Percentiles rank a stretch among this genome's conserved stretches.
Conservation (phyloP, 306 rosid genomes). For the Cicer chorassanicum region DNA sequence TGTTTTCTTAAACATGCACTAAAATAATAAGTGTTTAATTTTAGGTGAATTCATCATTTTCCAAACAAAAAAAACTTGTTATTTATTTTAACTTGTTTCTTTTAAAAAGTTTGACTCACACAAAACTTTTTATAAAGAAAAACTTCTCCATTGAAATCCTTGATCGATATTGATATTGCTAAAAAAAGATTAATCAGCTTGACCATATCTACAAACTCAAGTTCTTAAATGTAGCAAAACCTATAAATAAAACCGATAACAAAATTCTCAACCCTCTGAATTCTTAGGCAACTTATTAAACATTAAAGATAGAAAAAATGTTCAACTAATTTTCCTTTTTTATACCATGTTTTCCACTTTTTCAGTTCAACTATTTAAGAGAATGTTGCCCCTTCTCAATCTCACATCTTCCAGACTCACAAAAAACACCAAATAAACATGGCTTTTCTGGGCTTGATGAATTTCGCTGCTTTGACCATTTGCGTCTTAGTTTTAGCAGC, state of each 20-base stretch:
- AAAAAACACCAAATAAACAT: constrained; percentile 2
- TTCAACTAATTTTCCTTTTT: not conserved
- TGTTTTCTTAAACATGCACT: no score
- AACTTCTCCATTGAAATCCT: no score
- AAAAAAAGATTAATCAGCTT: not conserved
- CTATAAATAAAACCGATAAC: not conserved
- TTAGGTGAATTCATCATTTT: no score
- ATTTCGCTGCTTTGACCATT: constrained; percentile 31
- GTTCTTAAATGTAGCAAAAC: not conserved
- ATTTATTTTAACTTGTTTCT: not conserved
- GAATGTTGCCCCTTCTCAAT: not conserved
- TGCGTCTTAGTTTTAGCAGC: constrained; percentile 39
- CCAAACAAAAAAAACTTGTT: not conserved
- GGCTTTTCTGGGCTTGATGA: constrained; percentile 36
- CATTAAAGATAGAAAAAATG: not conserved
- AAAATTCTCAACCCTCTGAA: not conserved
- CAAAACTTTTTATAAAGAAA: no score
- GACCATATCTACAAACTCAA: not conserved
- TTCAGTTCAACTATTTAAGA: constrained; percentile 7
- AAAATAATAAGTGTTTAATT: no score
- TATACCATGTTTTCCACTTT: not conserved
- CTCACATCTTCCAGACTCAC: not conserved
- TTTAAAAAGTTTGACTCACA: not conserved
- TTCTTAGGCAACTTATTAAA: not conserved
- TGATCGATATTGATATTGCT: not conserved